Conservation (phyloP, 2,329 filamentous ascomycete genomes). For the Pezicula radicicola region DNA sequence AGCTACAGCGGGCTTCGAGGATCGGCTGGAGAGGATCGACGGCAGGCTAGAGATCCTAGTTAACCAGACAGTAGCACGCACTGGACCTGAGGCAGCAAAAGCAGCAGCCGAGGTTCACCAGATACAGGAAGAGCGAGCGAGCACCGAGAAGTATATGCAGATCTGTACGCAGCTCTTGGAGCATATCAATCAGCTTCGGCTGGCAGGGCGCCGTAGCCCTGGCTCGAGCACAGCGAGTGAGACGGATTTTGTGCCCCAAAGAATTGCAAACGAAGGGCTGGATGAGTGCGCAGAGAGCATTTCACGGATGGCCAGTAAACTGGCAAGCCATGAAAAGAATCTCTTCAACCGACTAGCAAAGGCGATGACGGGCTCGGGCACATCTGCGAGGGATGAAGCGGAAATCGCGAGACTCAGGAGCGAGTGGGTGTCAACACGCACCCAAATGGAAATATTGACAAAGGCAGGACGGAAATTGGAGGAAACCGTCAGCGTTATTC, state of each 20-base stretch:
- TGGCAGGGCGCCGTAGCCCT: conserved; percentile 25
- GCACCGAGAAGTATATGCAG: conserved; percentile 22
- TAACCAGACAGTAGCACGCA: conserved; percentile 7
- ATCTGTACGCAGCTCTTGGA: conserved; percentile 19
- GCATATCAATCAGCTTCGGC: conserved; percentile 20
- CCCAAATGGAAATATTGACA: conserved; percentile 30
- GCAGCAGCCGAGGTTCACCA: conserved; percentile 5
- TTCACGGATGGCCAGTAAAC: conserved; percentile 17
- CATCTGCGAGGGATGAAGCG: conserved; percentile 26
- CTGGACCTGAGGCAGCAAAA: conserved; percentile 5
- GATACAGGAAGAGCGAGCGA: conserved; percentile 27
- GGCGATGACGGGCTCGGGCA: conserved; percentile 25
- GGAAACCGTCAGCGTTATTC: conserved; percentile 30
- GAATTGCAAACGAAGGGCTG: conserved; percentile 21
- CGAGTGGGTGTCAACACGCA: conserved; percentile 32
- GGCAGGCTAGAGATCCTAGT: conserved; percentile 6
- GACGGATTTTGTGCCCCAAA: conserved; percentile 30
- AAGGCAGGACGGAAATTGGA: conserved; percentile 25
- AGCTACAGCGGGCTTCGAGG: too few species aligned
- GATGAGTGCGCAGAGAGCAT: conserved; percentile 27
- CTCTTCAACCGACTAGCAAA: conserved; percentile 27
- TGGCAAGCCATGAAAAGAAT: conserved; percentile 27
- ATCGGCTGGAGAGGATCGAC: too few species aligned
- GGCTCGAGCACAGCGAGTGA: conserved; percentile 29
- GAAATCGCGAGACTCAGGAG: conserved; percentile 31